phyloP scores from a whole-genome alignment of 2,329 filamentous ascomycete species.

The Diaporthe citrichinensis region DNA sequence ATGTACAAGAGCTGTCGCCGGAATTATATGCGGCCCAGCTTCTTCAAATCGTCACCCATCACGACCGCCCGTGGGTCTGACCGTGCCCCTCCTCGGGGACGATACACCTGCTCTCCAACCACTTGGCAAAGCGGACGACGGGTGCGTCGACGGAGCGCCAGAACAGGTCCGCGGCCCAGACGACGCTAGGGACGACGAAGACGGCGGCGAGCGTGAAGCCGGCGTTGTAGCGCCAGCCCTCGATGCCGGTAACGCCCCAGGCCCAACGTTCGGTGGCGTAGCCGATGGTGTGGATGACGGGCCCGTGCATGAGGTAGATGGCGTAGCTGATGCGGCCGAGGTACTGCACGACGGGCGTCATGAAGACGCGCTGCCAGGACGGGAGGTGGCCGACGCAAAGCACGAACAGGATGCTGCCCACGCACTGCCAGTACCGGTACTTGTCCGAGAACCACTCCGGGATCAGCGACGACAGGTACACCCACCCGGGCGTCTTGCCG shows the following conservation, averaged over 20 bases:
- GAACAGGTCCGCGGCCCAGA: constrained; percentile 70
- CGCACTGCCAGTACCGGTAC: constrained; percentile 70
- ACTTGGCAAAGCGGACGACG: constrained; percentile 69
- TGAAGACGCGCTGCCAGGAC: constrained; percentile 66
- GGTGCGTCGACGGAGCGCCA: constrained; percentile 70
- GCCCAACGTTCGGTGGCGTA: constrained; percentile 65
- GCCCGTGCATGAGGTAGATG: constrained; percentile 73
- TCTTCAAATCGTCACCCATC: background rate
- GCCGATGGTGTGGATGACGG: constrained; percentile 66
- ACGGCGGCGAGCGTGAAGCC: constrained; percentile 63
- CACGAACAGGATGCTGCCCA: constrained; percentile 67
- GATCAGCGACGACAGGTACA: constrained; percentile 61
- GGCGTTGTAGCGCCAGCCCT: constrained; percentile 59
- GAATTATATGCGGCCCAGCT: background rate
- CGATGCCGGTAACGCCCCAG: constrained; percentile 62
- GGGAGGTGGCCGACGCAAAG: constrained; percentile 62
- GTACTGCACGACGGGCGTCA: constrained; percentile 65
- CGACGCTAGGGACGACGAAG: constrained; percentile 64
- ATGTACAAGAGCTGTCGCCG: background rate
- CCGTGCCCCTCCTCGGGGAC: constrained; percentile 40
- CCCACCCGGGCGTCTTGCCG: constrained; percentile 65
- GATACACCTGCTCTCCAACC: constrained; percentile 63
- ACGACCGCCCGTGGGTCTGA: constrained; percentile 21
- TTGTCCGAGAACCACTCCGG: constrained; percentile 63
- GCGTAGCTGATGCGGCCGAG: constrained; percentile 73